Base-by-base conservation (phyloP, 192 early-diverging fungal genomes). In the Podila clonocystis region DNA sequence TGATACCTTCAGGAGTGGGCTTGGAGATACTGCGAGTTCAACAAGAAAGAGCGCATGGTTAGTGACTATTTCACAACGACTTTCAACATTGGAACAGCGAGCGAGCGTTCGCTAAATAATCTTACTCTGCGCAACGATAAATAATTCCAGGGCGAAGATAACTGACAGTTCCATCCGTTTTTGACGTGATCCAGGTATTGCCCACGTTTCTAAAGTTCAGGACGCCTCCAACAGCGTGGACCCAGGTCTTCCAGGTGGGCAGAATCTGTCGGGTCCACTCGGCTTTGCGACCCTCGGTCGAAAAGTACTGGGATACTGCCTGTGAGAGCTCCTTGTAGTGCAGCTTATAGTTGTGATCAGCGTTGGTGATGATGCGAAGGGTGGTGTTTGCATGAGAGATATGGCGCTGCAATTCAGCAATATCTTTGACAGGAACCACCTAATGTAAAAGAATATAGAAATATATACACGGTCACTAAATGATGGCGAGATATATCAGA, bases 131-230 rank as follows among this genome's bases (percentile, higher is more conserved):
- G 52, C 85, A 84, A 50, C 87, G 75, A 62, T 87, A 89, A 17
- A 89, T 76, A 26, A 84, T 64, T 24, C 87, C 69, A 26, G 84
- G 82, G 9, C 85, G 83, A 59, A 89, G 83, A 64, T 89, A 85
- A 48, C 73, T 68, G 9, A 73, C 85, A 13, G 67, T 74, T 20
- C 84, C 85, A 67, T 84, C 82, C 0, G 62, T 36, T 7, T 24
- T 58, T 11, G 82, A 78, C 12, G 75, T 76, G 11, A 88, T 64
- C 61, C 85, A 77, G 70, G 84, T 88, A 41, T 88, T 87, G 58
- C 89, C 89, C 22, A 90, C 65, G 66, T 87, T 88, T 62, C 89
- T 78, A 67, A 90, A 88, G 58, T 90, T 90, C 58, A 83, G 74
- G 17, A 90, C 87, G 8, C 89, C 89, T 3, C 84, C 83, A 5